Base-by-base conservation (phyloP, 2,329 filamentous ascomycete species). In the Paecilomyces sp. region DNA sequence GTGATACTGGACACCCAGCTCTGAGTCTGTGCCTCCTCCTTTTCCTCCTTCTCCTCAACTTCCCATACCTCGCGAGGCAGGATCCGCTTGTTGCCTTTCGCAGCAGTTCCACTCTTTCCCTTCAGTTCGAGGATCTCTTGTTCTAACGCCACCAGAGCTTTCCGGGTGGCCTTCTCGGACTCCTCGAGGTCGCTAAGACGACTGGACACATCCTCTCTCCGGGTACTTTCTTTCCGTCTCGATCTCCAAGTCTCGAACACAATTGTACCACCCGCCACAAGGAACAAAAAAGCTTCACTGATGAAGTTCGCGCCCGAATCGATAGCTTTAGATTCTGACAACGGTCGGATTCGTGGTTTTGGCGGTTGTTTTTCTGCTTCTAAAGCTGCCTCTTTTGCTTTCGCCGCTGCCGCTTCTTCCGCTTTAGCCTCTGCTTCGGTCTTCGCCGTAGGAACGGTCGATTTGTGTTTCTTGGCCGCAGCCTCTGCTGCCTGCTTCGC, bases 251-350 rank as follows among this genome's bases (percentile, higher is more conserved):
- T 81, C 67, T 89, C 86, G 57, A 84, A 84, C 0, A 88, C 70
- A 53, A 89, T 85, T 61, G 88, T 72, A 0, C 82, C 77, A 5
- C 84, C 85, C 1, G 84, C 87, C 12, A 89, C 87, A 3, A 80
- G 66, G 65, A 89, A 88, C 47, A 89, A 79, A 68, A 89, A 89
- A 0, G 83, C 75, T 67, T 89, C 86, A 33, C 84, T 85, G 55
- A 87, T 86, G 67, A 89, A 89, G 63, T 86, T 88, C 3, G 86
- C 87, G 3, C 86, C 87, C 41, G 83, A 82, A 68, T 89, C 86
- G 58, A 89, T 88, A 0, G 86, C 86, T 66, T 88, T 87, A 12
- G 83, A 80, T 69, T 89, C 87, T 2, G 84, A 84, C 11, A 89
- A 76, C 7, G 86, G 86, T 53, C 86, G 77, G 59, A 89, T 88